Conservation (phyloP, 495 filamentous ascomycete species). For the Neurospora sp. region DNA sequence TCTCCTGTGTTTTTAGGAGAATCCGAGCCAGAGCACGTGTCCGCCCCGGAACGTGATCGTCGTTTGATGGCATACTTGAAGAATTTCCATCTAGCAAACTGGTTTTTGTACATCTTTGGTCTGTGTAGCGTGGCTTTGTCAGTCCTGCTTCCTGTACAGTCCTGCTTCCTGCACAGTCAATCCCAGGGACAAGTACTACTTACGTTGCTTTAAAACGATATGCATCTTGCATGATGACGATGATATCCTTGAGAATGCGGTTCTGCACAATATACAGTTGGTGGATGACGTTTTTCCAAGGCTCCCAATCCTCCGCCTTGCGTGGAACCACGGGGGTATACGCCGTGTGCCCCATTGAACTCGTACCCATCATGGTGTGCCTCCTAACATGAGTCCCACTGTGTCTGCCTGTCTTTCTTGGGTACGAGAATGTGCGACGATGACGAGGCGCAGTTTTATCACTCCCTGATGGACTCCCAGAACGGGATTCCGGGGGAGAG, state of each 20-base stretch:
- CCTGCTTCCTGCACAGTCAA: background rate
- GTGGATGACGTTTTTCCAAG: constrained; percentile 17
- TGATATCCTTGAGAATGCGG: constrained; percentile 22
- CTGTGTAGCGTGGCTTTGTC: background rate
- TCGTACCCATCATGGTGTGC: background rate
- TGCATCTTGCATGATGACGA: constrained; percentile 17
- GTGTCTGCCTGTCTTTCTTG: background rate
- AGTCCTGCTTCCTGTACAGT: background rate
- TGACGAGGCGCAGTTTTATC: background rate
- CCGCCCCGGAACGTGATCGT: constrained; percentile 6
- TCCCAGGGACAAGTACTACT: background rate
- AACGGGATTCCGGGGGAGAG: background rate
- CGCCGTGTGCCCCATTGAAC: background rate
- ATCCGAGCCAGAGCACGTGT: background rate
- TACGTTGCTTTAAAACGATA: constrained; percentile 21
- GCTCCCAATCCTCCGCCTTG: constrained; percentile 20
- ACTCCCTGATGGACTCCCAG: background rate
- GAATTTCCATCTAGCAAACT: constrained; percentile 22
- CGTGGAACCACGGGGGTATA: constrained; percentile 12
- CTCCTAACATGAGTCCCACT: background rate
- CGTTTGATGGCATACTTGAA: constrained; percentile 24
- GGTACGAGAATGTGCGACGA: background rate
- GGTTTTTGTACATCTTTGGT: constrained; percentile 28
- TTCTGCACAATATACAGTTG: constrained; percentile 26
- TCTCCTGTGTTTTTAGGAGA: background rate